Evolutionary conservation across 2,329 filamentous ascomycete species (phyloP), one percentile per base, ranked within the genome.

Genomic region (Hortaea werneckii): DNA sequence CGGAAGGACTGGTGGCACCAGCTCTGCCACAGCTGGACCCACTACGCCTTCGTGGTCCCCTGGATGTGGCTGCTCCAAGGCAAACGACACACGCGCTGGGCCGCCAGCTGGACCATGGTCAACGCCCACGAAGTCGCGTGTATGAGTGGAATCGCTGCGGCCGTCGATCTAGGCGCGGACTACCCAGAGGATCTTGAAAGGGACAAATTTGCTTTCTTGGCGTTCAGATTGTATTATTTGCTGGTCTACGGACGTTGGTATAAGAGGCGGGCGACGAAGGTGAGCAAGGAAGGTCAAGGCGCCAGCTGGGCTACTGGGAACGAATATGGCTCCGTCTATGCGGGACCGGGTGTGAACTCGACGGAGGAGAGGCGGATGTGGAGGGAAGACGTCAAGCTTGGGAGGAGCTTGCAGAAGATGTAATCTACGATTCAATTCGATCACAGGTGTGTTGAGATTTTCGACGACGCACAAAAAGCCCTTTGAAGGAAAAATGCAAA

Each of bases 51-150:
- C 30, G 79, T 83, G 53, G 80, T 87, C 1, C 83, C 83, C 0
- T 79, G 79, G 51, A 76, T 87, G 74, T 83, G 82, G 80, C 76
- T 83, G 26, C 72, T 87, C 3, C 81, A 87, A 52, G 81, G 80
- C 0, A 75, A 71, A 50, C 78, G 77, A 27, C 68, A 71, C 41
- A 86, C 82, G 0, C 68, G 72, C 20, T 85, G 78, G 58, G 82
- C 81, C 0, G 78, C 77, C 1, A 74, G 75, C 5, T 86, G 82
- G 82, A 85, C 82, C 0, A 67, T 86, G 46, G 76, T 85, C 48
- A 82, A 82, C 51, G 79, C 79, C 55, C 79, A 87, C 54, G 83
- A 87, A 57, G 71, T 84, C 7, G 83, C 83, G 1, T 80, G 80
- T 46, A 80, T 87, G 42, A 79, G 76, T 45, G 82, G 83, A 0